Base-by-base conservation (phyloP, 306 rosid species). In the Luffa acutangula region DNA sequence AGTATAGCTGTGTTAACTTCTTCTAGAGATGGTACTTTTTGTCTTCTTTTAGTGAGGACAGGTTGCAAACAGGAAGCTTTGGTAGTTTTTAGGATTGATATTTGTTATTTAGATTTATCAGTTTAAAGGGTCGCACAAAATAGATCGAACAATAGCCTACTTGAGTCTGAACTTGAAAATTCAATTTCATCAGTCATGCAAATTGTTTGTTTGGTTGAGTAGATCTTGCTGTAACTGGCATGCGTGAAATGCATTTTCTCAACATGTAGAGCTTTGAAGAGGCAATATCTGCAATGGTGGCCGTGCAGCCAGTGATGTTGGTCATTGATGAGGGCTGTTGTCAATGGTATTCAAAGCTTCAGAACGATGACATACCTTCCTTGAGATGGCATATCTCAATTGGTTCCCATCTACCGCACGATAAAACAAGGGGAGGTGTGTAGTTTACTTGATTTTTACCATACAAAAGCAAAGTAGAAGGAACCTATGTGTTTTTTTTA, bases 251-350 rank as follows among this genome's bases (percentile, higher is more conserved):
- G 13, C 20, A 49, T 31, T 56, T 65, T 71, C 73, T 66, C n/a
- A 21, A 74, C 20, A 33, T 74, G 41, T 79, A 95, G 98, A 88
- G 85, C 85, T 86, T 85, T 80, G 88, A 93, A 83, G 97, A 92
- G 88, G 90, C 97, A 37, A 78, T 81, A 79, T 81, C 81, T 51
- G 98, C 98, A 69, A 85, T 95, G 82, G 63, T 14, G 33, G 71
- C 88, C 49, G 91, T 90, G 84, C 89, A 78, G 77, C 98, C 97
- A 45, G 90, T 87, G 78, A 84, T 95, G 89, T 36, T 90, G 83
- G 93, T 95, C 71, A 79, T 66, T 20, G 98, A 95, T 65, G 88
- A 88, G 70, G 85, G 91, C 84, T 87, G 93, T 76, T 65, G 81
- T 74, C 3, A 63, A 11, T 91, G 97, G 98, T 85, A 77, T 82